Percentiles rank a stretch among this genome's conserved stretches.
Evolutionary conservation across 805 yeast genomes (phyloP).

Genomic region (Wickerhamiella kazuoi): DNA sequence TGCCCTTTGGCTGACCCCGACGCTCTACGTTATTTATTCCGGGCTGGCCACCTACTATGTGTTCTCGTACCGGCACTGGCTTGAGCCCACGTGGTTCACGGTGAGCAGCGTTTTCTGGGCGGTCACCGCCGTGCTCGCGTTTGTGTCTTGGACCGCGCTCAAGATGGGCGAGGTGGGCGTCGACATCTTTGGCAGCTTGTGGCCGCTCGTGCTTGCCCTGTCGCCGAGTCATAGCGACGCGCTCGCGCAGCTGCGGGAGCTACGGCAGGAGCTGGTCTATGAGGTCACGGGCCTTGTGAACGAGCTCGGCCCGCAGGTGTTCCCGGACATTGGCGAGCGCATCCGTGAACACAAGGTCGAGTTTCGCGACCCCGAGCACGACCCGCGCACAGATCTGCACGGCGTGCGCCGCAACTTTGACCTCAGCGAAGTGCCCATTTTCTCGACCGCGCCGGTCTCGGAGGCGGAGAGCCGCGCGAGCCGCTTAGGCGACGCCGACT

Average conservation of each 20-base stretch:
- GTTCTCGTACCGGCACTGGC: constrained; percentile 18
- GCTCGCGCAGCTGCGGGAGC: constrained; percentile 35
- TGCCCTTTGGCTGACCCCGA: constrained; percentile 75
- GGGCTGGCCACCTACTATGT: constrained; percentile 23
- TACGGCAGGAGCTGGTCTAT: constrained; percentile 43
- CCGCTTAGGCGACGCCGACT: neutral
- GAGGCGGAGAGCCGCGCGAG: constrained; percentile 1
- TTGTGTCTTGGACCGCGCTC: constrained; percentile 77
- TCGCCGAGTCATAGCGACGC: constrained; percentile 23
- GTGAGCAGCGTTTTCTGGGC: constrained; percentile 5
- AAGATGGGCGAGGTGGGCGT: constrained; percentile 84
- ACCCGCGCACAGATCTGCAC: constrained; percentile 14
- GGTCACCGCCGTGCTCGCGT: constrained; percentile 44
- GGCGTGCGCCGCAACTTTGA: constrained; percentile 13
- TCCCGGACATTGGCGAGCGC: constrained; percentile 51
- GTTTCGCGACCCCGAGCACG: constrained; percentile 5
- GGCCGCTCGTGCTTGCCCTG: constrained; percentile 49
- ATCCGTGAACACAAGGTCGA: constrained; percentile 10
- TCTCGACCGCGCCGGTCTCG: constrained; percentile 7
- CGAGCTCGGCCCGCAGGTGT: constrained; percentile 64
- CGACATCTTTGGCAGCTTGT: constrained; percentile 67
- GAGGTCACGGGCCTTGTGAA: constrained; percentile 69
- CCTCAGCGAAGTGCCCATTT: constrained; percentile 14
- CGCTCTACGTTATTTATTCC: constrained; percentile 69
- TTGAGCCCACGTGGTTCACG: constrained; percentile 12